Percentiles rank a stretch among this genome's conserved stretches.
Evolutionary conservation across 176 grass and related monocot species (phyloP).

Genomic region (Phoenix roebelenii): DNA sequence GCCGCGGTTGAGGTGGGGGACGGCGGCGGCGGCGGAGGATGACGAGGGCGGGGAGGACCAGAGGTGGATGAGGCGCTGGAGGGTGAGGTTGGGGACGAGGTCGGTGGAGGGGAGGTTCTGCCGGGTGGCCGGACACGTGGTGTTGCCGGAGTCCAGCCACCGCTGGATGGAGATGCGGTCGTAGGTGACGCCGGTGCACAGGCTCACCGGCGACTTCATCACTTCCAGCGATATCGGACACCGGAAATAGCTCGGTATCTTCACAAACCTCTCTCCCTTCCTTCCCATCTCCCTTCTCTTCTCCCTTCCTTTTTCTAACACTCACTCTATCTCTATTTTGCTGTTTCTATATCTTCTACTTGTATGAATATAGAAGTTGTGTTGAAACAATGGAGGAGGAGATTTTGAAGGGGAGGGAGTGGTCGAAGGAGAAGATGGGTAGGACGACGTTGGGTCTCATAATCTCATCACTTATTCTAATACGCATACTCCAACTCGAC

Average conservation of each 20-base stretch:
- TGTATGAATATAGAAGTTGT: too few species aligned
- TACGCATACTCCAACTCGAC: too few species aligned
- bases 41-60: background rate
- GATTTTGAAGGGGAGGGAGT: too few species aligned
- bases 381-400: too few species aligned
- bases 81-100: conserved; percentile 22
- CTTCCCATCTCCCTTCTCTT: background rate
- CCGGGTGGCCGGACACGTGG: conserved; percentile 5
- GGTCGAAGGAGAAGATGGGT: too few species aligned
- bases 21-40: background rate
- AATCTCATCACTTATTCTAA: too few species aligned
- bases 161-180: conserved; percentile 16
- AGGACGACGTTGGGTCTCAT: too few species aligned
- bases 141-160: conserved; percentile 15
- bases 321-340: too few species aligned
- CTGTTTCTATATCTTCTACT: too few species aligned
- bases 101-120: conserved; percentile 7
- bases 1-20: conserved; percentile 4
- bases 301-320: background rate
- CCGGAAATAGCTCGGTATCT: conserved; percentile 12
- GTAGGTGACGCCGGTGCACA: conserved; percentile 16
- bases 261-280: conserved; percentile 3
- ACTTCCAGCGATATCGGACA: conserved; percentile 17
- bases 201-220: conserved; percentile 16
- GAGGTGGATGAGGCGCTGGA: conserved; percentile 13